These are phyloP conservation scores for Aspergillus japonicus DNA, from an alignment of 2,329 filamentous ascomycete species.

Conservation along the genomic window DNA sequence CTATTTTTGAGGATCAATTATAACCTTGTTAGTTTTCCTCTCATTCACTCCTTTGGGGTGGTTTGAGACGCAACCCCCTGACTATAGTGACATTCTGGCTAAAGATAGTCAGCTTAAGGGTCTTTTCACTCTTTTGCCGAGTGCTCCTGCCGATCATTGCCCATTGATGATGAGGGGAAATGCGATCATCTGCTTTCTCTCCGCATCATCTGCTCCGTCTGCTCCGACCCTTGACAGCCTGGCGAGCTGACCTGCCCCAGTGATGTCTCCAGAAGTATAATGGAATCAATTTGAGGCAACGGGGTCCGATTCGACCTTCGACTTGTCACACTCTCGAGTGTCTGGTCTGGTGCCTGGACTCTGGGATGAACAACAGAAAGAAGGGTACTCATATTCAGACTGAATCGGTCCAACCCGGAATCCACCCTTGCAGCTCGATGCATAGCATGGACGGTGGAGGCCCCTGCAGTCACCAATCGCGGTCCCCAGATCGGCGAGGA, in stretches of 20 bases:
- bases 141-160: not conserved
- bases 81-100: not conserved
- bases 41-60: not conserved
- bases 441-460: not conserved
- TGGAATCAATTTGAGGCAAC: not conserved
- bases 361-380: not conserved
- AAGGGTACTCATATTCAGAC: not conserved
- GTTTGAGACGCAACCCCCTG: not conserved
- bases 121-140: not conserved
- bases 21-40: too few species aligned
- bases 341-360: not conserved
- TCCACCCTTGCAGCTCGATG: not conserved
- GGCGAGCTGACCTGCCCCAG: conserved; percentile 4
- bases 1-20: too few species aligned
- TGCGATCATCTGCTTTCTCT: conserved; percentile 4
- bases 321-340: not conserved
- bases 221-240: not conserved
- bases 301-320: not conserved
- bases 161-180: not conserved
- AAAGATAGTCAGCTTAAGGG: not conserved
- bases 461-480: not conserved
- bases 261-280: not conserved
- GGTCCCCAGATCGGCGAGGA: not conserved
- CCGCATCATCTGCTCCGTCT: conserved; percentile 5
- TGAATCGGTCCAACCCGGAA: not conserved